Evolutionary conservation across 225 moss, liverwort and hornwort species (phyloP), one percentile per base, ranked within the genome.

Genomic region (Straminergon stramineum): DNA sequence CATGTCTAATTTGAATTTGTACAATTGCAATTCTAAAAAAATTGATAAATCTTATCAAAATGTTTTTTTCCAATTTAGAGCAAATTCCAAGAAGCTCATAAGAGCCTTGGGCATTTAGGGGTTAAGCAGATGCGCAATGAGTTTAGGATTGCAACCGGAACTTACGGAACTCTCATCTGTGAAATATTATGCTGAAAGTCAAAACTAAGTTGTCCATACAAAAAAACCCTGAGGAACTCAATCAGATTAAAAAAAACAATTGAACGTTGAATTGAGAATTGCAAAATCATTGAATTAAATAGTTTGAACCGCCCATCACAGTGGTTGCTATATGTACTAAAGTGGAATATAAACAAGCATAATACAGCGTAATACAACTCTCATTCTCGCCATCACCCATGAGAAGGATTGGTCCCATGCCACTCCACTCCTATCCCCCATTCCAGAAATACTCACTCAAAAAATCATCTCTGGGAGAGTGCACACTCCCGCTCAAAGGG

Each of bases 311-410:
- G 56, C 62, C 68, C 21, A 53, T 23, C 51, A 48, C 58, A 43
- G 74, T 79, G 64, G 35, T 30, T 43, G n/a, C 81, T 35, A 14
- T 17, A 81, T 37, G 20, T 68, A 62, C 85, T 85, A 61, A 90
- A 75, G 67, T 61, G 53, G 43, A n/a, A 67, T 66, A 84, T 60
- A 82, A 82, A 82, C 82, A 55, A 84, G 81, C 80, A 60, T 85
- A 82, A 43, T 90, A 90, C 90, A 92, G 63, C 66, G 90, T 82
- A 82, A 68, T 61, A 90, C 81, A 88, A 48, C 39, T 82, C 37
- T 76, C 43, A 18, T 32, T 77, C 85, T 88, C 60, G 82, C 51
- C 70, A 81, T 79, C 61, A 75, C 87, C 80, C 74, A 90, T 85
- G 70, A 86, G 84, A 56, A 65, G 71, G 68, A 75, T 45, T 67